These are phyloP conservation scores for Mollisia scopiformis DNA, from an alignment of 2,329 filamentous ascomycete species.

Conservation along the genomic window DNA sequence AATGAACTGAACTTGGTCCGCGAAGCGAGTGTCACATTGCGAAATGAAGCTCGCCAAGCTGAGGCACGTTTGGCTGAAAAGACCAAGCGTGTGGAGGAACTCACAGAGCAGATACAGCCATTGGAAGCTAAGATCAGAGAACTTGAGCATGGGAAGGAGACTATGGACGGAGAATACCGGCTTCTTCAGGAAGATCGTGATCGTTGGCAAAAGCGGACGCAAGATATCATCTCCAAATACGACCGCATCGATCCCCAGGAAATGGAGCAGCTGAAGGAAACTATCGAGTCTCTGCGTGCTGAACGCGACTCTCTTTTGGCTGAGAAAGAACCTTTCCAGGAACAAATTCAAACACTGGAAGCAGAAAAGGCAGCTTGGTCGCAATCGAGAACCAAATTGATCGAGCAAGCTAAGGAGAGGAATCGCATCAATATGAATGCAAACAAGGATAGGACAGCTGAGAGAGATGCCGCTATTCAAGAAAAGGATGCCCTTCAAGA, in stretches of 20 bases:
- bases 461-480: conserved; percentile 40
- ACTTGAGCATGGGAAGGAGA: conserved; percentile 79
- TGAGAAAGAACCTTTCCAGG: conserved; percentile 50
- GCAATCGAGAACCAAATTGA: conserved; percentile 53
- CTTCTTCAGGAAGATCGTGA: conserved; percentile 90
- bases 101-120: conserved; percentile 77
- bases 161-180: conserved; percentile 71
- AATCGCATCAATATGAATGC: conserved; percentile 57
- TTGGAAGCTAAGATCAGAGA: conserved; percentile 80
- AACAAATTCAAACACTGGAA: conserved; percentile 56
- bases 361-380: conserved; percentile 58
- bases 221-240: conserved; percentile 95
- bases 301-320: conserved; percentile 58
- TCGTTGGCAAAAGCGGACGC: conserved; percentile 92
- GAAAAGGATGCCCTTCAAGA: conserved; percentile 46
- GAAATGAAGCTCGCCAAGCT: conserved; percentile 81
- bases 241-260: conserved; percentile 94
- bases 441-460: conserved; percentile 53
- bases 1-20: conserved; percentile 96
- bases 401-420: conserved; percentile 66
- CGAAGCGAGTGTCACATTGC: conserved; percentile 89
- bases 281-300: conserved; percentile 65
- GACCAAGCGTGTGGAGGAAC: conserved; percentile 71
- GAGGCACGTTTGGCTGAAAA: conserved; percentile 78
- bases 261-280: conserved; percentile 84